These are phyloP conservation scores for Fusarium compactum DNA, from an alignment of 2,329 filamentous ascomycete genomes.

Conservation along the genomic window DNA sequence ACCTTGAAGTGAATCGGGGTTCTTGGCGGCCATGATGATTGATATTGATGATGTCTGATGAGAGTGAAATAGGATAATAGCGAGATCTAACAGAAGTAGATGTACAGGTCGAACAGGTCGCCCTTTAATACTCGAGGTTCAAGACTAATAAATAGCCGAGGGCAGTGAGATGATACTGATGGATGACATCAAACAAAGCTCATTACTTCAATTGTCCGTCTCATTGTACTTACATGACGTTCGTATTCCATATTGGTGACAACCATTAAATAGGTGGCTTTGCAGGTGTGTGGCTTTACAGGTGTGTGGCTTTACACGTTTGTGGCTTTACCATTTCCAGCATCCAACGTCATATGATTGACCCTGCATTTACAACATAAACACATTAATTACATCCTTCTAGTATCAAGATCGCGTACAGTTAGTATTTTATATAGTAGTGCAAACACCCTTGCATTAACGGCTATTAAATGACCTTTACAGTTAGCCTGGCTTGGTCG, in stretches of 20 bases:
- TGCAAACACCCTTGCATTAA: not conserved
- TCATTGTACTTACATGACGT: not conserved
- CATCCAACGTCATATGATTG: not conserved
- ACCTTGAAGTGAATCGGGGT: not conserved
- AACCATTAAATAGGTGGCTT: not conserved
- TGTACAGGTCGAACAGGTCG: not conserved
- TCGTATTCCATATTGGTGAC: not conserved
- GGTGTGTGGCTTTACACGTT: too few species aligned
- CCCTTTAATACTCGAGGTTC: too few species aligned
- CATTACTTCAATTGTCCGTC: not conserved
- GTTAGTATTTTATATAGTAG: too few species aligned
- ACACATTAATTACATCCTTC: too few species aligned
- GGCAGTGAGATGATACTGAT: too few species aligned
- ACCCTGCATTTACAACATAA: not conserved
- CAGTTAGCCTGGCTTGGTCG: not conserved
- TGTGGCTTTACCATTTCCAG: not conserved
- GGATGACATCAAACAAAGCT: not conserved
- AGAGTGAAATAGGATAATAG: rapidly evolving
- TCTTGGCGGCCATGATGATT: not conserved
- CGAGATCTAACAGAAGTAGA: rapidly evolving
- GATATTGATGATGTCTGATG: not conserved
- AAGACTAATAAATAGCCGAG: not conserved
- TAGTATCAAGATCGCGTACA: not conserved
- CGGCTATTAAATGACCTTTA: not conserved
- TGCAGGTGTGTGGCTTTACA: too few species aligned